These are phyloP conservation scores for Antitrichia curtipendula DNA, from an alignment of 225 moss, liverwort and hornwort genomes.

Conservation along the genomic window DNA sequence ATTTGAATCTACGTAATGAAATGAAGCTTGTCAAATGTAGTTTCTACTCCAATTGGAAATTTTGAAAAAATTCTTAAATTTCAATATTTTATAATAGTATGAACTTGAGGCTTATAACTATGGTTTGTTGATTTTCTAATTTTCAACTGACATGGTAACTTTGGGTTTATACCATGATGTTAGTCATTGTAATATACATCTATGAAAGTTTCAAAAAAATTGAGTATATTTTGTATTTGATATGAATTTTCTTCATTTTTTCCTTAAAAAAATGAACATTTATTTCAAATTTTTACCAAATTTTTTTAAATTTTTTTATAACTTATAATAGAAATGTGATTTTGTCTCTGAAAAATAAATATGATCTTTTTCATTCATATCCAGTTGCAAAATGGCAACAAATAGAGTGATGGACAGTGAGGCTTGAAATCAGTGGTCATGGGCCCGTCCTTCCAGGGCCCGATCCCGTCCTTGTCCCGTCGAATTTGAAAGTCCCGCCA, in stretches of 20 bases:
- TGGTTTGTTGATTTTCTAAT: background rate
- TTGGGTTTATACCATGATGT: background rate
- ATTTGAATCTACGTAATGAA: background rate
- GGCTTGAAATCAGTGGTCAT: too few relatives aligned
- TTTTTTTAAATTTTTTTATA: too few relatives aligned
- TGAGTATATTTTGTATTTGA: fast-evolving
- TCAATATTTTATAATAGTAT: background rate
- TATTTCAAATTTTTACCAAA: background rate
- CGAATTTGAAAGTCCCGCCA: background rate
- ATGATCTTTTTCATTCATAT: background rate
- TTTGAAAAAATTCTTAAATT: too few relatives aligned
- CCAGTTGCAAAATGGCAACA: background rate
- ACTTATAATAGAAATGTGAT: fast-evolving
- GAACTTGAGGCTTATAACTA: too few relatives aligned
- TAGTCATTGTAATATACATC: too few relatives aligned
- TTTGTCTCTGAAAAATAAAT: too few relatives aligned
- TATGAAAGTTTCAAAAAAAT: background rate
- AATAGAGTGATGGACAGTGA: background rate
- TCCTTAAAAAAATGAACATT: too few relatives aligned
- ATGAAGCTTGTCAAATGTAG: fast-evolving
- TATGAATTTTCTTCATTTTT: background rate
- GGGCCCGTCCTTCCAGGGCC: too few relatives aligned
- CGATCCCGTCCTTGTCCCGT: background rate
- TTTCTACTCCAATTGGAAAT: background rate
- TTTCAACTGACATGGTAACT: fast-evolving